Evolutionary conservation across 495 filamentous ascomycete species (phyloP), one percentile per base, ranked within the genome.

Genomic region (Xylaria acuta): DNA sequence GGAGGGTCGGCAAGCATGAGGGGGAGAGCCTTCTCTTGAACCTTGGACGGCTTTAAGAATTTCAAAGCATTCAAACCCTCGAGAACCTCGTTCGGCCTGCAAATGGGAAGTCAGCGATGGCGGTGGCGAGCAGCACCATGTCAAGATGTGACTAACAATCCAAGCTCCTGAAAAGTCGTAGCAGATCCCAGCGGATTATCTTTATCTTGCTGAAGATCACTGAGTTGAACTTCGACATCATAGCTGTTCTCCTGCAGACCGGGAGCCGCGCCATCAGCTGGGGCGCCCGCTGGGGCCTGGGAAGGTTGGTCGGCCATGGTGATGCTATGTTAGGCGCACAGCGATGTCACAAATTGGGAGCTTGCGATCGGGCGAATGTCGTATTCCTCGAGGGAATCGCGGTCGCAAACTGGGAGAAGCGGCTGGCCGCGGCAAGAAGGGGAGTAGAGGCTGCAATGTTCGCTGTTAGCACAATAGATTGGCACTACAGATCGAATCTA

Each of bases 41-140:
- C 94, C 84, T 98, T 98, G 36, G 95, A 98, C 0, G 96, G 96
- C 81, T 97, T 97, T 75, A 89, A 88, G 86, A 97, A 98, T 82
- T 92, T 92, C 91, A 98, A 92, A 62, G 88, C 86, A 59, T 88
- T 86, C 51, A 98, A 85, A 12, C 88, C 89, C 53, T 86, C 83
- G 51, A 88, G 80, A 66, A 91, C 78, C 36, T 82, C 72, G 16
- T 72, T 64, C n/a, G 83, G 80, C 84, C 87, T 69, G 12, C 27
- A 53, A 54, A 66, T 30, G 40, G 32, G 70, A 73, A 75, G 73
- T 68, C 64, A 49, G 58, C 66, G 27, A 41, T 67, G 38, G 36
- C 30, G 43, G 34, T 66, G 72, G 67, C 36, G 56, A 27, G 32
- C 14, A 69, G 40, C 14, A 27, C 22, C 30, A 34, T 38, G 25